Evolutionary conservation across 2,329 filamentous ascomycete species (phyloP).

Genomic region (Aureobasidium leucospermi): DNA sequence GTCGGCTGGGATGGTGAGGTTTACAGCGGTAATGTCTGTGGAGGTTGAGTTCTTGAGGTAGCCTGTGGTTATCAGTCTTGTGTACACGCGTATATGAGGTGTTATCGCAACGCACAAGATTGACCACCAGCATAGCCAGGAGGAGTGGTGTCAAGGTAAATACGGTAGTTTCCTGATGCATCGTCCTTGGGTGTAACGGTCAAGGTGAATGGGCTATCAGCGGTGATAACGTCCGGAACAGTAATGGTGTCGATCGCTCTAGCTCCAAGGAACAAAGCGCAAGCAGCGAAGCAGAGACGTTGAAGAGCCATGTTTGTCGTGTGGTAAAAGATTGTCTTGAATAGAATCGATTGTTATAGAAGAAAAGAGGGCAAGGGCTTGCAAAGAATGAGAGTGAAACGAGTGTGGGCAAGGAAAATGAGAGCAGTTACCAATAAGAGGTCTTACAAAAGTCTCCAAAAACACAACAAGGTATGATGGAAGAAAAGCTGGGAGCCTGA

Average conservation of each 20-base stretch:
- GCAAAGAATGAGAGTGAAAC: background rate
- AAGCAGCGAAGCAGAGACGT: slow-evolving; percentile 4
- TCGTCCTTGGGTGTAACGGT: slow-evolving; percentile 28
- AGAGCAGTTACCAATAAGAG: background rate
- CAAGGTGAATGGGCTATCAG: slow-evolving; percentile 26
- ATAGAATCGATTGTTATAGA: background rate
- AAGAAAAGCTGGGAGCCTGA: background rate
- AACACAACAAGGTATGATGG: background rate
- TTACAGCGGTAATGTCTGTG: slow-evolving; percentile 22
- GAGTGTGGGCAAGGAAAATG: background rate
- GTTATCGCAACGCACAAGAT: slow-evolving; percentile 19
- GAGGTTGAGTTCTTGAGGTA: slow-evolving; percentile 28
- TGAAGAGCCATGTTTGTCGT: background rate
- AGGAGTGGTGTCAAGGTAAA: slow-evolving; percentile 29
- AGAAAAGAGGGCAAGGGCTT: background rate
- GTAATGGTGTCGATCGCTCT: slow-evolving; percentile 23
- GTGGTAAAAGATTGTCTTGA: background rate
- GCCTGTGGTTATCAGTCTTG: slow-evolving; percentile 17
- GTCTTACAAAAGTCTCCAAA: background rate
- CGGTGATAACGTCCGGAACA: slow-evolving; percentile 21
- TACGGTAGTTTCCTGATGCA: slow-evolving; percentile 24
- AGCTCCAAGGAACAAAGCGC: slow-evolving; percentile 7
- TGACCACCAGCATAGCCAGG: slow-evolving; percentile 26
- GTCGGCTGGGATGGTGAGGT: slow-evolving; percentile 26
- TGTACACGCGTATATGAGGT: background rate